Evolutionary conservation across 805 yeast genomes (phyloP), one percentile per base, ranked within the genome.

Genomic region (Pichia eremophila): DNA sequence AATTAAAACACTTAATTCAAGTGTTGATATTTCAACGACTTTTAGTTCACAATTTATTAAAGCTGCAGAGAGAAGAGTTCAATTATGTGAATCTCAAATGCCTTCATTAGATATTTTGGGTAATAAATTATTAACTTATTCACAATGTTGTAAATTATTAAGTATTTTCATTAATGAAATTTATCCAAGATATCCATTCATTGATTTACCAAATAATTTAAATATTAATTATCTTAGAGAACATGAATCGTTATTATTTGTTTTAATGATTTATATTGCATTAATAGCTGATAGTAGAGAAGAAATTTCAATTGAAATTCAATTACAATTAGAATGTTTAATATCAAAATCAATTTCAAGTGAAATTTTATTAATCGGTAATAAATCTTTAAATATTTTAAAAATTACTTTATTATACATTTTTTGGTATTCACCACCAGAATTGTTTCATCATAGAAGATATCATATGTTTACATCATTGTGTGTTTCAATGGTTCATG

Each of bases 341-440:
- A 77, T 83, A 17, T 60, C 79, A 19, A 69, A 70, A 56, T 58
- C 77, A 28, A 57, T 80, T 15, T 61, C 78, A 11, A 66, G 74
- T 44, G 90, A 87, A 57, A 73, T 83, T 11, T 64, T 88, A 64
- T 72, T 83, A 9, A 69, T 75, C 27, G 95, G 96, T 18, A 72
- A 77, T 47, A 89, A 86, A 65, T 73, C 81, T 8, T 64, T 80
- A 17, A 90, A 86, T 60, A 63, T 86, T 36, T 66, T 88, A 38
- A 81, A 82, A 60, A 67, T 81, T 18, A 66, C 85, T 44, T 59
- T 84, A 18, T 57, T 85, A 7, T 67, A 84, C 45, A 74, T 84
- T 27, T 63, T 82, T 29, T 89, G 95, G 95, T 88, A 87, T 60
- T 85, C 84, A 54, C 77, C 86, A 5, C 85, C 95, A 0, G 96